Conservation (phyloP, 768 basidiomycete genomes). For the Crassisporium funariophilum region DNA sequence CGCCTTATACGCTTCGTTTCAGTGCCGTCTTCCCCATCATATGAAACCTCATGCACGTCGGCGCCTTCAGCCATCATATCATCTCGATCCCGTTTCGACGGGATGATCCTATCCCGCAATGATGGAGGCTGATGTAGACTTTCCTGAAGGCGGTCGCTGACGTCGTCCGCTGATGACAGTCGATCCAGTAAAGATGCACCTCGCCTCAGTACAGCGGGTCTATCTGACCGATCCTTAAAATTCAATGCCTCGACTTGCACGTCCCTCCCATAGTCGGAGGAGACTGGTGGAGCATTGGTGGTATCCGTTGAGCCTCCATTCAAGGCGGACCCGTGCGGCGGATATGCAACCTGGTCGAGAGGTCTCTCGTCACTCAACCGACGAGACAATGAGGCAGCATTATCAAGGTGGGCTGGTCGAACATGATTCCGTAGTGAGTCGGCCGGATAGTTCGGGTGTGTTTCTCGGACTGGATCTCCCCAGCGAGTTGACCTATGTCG, state of each 20-base stretch:
- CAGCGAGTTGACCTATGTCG: not conserved
- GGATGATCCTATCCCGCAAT: conserved; percentile 41
- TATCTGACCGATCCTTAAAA: conserved; percentile 18
- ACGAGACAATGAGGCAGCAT: not conserved
- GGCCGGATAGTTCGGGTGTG: not conserved
- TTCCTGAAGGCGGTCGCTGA: conserved; percentile 7
- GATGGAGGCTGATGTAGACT: conserved; percentile 23
- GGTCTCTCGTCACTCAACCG: not conserved
- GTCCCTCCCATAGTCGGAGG: no score
- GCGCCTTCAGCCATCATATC: conserved; percentile 26
- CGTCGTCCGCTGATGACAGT: conserved; percentile 27
- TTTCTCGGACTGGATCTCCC: not conserved
- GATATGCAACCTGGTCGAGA: no score
- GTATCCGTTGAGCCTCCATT: not conserved
- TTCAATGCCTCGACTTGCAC: conserved; percentile 4
- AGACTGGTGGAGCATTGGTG: no score
- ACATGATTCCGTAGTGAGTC: not conserved
- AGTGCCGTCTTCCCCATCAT: conserved; percentile 32
- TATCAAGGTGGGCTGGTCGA: not conserved
- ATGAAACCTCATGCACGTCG: conserved; percentile 19
- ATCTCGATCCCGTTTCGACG: conserved; percentile 41
- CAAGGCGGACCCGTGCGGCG: no score
- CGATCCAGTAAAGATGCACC: conserved; percentile 36
- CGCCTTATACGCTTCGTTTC: conserved; percentile 32
- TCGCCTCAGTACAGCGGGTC: conserved; percentile 3